A percentile compares a stretch with the other conserved stretches of the same genome.
phyloP scores from a whole-genome alignment of 2,329 filamentous ascomycete genomes.

The Coniochaeta sp. region DNA sequence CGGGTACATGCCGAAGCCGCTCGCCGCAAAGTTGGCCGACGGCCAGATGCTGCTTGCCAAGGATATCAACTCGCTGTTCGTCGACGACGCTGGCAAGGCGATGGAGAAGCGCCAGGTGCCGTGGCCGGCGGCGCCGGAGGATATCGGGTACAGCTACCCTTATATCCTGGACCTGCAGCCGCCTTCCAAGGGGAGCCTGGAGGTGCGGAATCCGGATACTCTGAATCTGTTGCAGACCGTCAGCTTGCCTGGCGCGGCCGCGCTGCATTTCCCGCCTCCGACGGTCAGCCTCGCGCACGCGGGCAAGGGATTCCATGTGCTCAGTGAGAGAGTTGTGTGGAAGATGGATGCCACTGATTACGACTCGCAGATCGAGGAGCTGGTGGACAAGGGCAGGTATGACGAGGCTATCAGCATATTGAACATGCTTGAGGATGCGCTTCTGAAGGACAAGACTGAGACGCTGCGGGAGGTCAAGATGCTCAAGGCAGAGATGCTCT shows the following conservation, averaged over 20 bases:
- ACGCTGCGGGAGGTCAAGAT: conserved; percentile 83
- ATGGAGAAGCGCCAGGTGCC: conserved; percentile 83
- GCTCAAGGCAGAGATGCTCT: conserved; percentile 80
- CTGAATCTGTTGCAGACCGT: conserved; percentile 85
- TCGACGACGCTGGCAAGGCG: conserved; percentile 74
- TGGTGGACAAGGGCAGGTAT: conserved; percentile 65
- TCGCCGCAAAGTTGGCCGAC: conserved; percentile 75
- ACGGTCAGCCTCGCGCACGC: conserved; percentile 92
- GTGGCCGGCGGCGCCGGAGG: conserved; percentile 82
- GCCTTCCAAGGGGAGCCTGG: conserved; percentile 73
- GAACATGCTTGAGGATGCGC: conserved; percentile 83
- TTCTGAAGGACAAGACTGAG: conserved; percentile 74
- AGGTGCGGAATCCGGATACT: conserved; percentile 89
- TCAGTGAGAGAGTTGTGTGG: conserved; percentile 88
- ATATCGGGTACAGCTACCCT: conserved; percentile 92
- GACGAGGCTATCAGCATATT: conserved; percentile 92
- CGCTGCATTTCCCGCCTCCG: conserved; percentile 86
- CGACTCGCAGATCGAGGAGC: conserved; percentile 76
- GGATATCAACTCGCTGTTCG: conserved; percentile 92
- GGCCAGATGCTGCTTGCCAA: conserved; percentile 91
- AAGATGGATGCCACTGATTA: conserved; percentile 93
- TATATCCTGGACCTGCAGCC: conserved; percentile 85
- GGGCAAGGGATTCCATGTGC: conserved; percentile 90
- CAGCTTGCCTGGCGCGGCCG: conserved; percentile 69
- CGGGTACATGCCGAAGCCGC: conserved; percentile 82